phyloP scores from a whole-genome alignment of 805 yeast genomes.

The Saccharomycopsis sp. region DNA sequence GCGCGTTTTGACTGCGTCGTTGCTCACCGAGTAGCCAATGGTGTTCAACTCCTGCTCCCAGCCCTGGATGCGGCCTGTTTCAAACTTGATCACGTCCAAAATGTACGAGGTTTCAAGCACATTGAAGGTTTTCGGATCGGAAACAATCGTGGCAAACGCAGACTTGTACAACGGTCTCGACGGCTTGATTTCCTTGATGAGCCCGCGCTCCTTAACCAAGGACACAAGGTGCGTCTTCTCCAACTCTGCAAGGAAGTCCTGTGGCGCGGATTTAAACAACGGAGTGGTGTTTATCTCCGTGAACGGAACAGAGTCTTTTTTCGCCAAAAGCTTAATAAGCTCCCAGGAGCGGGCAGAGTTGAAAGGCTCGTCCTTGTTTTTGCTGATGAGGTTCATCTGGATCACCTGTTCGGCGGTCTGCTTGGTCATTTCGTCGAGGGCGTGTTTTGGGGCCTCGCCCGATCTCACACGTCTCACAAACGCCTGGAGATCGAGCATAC shows the following conservation, averaged over 20 bases:
- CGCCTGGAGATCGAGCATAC: conserved; percentile 89
- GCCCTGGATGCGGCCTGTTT: conserved; percentile 52
- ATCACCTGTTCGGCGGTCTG: conserved; percentile 87
- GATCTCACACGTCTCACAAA: conserved; percentile 80
- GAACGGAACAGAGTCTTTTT: conserved; percentile 38
- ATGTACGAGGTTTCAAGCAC: conserved; percentile 61
- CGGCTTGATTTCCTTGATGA: conserved; percentile 55
- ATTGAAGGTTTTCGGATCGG: conserved; percentile 48
- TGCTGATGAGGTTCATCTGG: conserved; percentile 57
- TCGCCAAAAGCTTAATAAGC: conserved; percentile 57
- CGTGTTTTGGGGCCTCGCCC: conserved; percentile 77
- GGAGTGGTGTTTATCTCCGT: conserved; percentile 50
- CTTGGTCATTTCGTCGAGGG: conserved; percentile 68
- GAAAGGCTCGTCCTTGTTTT: conserved; percentile 41
- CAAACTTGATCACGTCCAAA: conserved; percentile 47
- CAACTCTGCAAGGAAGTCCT: conserved; percentile 54
- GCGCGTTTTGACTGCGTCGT: conserved; percentile 53
- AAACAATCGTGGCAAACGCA: conserved; percentile 63
- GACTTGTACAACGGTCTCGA: conserved; percentile 81
- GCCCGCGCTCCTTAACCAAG: conserved; percentile 70
- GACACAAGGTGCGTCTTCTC: conserved; percentile 76
- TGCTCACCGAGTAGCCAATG: conserved; percentile 44
- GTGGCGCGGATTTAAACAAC: conserved; percentile 50
- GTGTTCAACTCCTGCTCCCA: conserved; percentile 68
- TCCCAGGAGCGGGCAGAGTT: conserved; percentile 84